phyloP scores from a whole-genome alignment of 306 rosid species.

The Datisca glomerata region DNA sequence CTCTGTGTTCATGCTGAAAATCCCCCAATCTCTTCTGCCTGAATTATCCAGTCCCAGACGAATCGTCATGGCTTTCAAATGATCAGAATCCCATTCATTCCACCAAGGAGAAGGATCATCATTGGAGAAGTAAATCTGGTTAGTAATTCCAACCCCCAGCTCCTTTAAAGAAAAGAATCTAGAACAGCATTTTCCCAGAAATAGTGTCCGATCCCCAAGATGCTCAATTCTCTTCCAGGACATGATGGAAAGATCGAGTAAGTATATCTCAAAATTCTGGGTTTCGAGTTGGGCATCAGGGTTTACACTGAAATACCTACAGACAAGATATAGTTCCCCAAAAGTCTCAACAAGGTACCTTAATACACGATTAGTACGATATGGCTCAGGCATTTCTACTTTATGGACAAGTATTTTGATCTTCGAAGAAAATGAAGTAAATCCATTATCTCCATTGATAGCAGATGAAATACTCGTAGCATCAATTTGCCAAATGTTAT shows the following conservation, averaged over 20 bases:
- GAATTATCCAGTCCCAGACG: slow-evolving; percentile 19
- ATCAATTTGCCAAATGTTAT: slow-evolving; percentile 28
- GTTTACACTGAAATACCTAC: slow-evolving; percentile 26
- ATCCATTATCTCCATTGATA: slow-evolving; percentile 7
- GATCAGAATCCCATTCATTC: slow-evolving; percentile 61
- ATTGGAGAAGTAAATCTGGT: slow-evolving; percentile 41
- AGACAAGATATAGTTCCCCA: slow-evolving; percentile 43
- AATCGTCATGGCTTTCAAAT: slow-evolving; percentile 25
- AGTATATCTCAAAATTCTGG: slow-evolving; percentile 26
- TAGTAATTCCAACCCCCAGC: slow-evolving; percentile 25
- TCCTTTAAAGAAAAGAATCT: slow-evolving; percentile 26
- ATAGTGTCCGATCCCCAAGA: slow-evolving; percentile 28
- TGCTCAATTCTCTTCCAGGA: slow-evolving; percentile 36
- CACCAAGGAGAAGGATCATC: slow-evolving; percentile 45
- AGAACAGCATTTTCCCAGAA: slow-evolving; percentile 51
- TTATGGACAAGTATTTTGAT: slow-evolving; percentile 25
- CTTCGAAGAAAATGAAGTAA: slow-evolving; percentile 9
- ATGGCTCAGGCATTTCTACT: slow-evolving; percentile 21
- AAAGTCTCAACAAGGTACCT: slow-evolving; percentile 45
- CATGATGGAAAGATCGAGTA: slow-evolving; percentile 18
- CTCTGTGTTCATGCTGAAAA: slow-evolving; percentile 22
- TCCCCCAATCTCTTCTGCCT: slow-evolving; percentile 37
- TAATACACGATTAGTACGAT: slow-evolving; percentile 11
- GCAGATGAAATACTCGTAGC: slow-evolving; percentile 12
- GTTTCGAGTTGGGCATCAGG: slow-evolving; percentile 27